phyloP scores from a whole-genome alignment of 176 grass and related monocot genomes.

The Carex myosuroides region DNA sequence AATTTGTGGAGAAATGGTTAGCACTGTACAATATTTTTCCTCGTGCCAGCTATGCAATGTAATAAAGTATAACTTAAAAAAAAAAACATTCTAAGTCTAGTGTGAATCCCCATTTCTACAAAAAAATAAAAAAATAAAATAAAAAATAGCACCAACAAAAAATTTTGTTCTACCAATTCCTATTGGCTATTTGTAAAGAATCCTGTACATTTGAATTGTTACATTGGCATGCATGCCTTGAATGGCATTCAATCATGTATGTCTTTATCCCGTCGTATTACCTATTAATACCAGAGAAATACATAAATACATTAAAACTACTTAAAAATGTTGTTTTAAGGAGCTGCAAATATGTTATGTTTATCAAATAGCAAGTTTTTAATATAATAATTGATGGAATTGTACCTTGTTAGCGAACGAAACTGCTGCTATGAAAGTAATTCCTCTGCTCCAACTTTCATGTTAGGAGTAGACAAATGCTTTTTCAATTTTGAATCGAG shows the following conservation, averaged over 20 bases:
- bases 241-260: background rate
- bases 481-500: conserved; percentile 28
- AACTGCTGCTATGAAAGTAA: conserved; percentile 28
- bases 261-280: background rate
- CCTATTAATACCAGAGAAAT: background rate
- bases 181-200: background rate
- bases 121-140: no score
- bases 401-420: background rate
- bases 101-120: background rate
- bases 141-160: background rate
- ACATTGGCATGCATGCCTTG: background rate
- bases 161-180: background rate
- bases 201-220: conserved; percentile 8
- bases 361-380: background rate
- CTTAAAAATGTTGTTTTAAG: background rate
- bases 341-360: background rate
- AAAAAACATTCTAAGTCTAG: background rate
- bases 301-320: background rate
- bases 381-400: background rate
- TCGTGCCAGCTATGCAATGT: background rate
- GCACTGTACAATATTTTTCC: background rate
- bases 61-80: background rate
- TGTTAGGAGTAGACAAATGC: conserved; percentile 40
- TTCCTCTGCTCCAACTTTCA: conserved; percentile 78
- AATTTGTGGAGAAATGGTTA: background rate